Conservation (phyloP, 768 basidiomycete genomes). For the Krasilnikovozyma curviuscula region DNA sequence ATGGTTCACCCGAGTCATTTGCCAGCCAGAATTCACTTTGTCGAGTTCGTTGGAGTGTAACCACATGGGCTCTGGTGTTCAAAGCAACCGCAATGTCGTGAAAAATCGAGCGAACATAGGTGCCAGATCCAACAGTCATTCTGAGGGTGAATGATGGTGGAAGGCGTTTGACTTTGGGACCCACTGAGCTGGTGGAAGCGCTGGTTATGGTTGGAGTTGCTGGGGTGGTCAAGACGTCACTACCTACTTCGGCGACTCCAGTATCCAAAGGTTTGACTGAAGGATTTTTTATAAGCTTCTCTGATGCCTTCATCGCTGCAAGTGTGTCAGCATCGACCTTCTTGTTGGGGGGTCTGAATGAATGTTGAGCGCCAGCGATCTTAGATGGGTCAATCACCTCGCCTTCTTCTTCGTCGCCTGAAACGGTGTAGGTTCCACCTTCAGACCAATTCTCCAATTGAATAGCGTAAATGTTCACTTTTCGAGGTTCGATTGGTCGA, state of each 20-base stretch:
- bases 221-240: neutral
- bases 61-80: conserved; percentile 80
- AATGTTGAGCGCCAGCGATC: too few relatives aligned
- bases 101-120: conserved; percentile 87
- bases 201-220: conserved; percentile 1
- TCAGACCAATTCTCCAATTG: conserved; percentile 32
- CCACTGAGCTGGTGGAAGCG: neutral
- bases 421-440: conserved; percentile 42
- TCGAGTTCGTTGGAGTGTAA: conserved; percentile 66
- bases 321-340: too few relatives aligned
- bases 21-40: conserved; percentile 50
- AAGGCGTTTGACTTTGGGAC: conserved; percentile 10
- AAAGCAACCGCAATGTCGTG: conserved; percentile 75
- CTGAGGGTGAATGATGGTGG: conserved; percentile 67
- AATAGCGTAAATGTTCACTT: conserved; percentile 61
- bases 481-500: conserved; percentile 73
- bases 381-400: too few relatives aligned
- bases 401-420: conserved; percentile 25
- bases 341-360: too few relatives aligned
- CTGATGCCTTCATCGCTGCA: too few relatives aligned
- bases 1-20: conserved; percentile 16
- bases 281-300: too few relatives aligned
- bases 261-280: too few relatives aligned
- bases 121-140: conserved; percentile 90
- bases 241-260: too few relatives aligned